Evolutionary conservation across 768 basidiomycete genomes (phyloP).

Genomic region (Lactifluus subvellereus): DNA sequence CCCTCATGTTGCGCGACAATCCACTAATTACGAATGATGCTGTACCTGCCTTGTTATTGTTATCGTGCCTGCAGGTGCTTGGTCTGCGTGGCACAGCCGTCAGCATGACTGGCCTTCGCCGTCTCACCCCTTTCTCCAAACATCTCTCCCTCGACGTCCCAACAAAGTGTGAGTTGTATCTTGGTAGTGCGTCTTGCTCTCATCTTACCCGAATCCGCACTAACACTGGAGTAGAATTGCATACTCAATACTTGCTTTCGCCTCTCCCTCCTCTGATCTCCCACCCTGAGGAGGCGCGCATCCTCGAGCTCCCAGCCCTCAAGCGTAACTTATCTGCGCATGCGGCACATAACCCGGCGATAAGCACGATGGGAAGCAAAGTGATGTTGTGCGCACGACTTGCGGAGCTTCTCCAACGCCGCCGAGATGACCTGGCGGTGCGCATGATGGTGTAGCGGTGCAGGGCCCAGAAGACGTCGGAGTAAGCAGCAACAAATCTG

Average conservation of each 20-base stretch:
- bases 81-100: slow-evolving; percentile 49
- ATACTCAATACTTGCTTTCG: slow-evolving; percentile 43
- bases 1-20: slow-evolving; percentile 50
- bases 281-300: slow-evolving; percentile 36
- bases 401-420: slow-evolving; percentile 38
- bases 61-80: slow-evolving; percentile 44
- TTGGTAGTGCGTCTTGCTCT: slow-evolving; percentile 40
- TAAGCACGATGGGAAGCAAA: slow-evolving; percentile 43
- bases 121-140: slow-evolving; percentile 38
- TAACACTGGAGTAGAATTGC: slow-evolving; percentile 35
- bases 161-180: slow-evolving; percentile 44
- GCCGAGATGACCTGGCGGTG: slow-evolving; percentile 48
- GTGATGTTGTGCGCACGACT: slow-evolving; percentile 47
- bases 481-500: not conserved
- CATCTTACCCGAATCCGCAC: not conserved
- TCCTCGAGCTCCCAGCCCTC: slow-evolving; percentile 44
- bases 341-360: slow-evolving; percentile 40
- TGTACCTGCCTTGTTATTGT: slow-evolving; percentile 46
- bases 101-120: slow-evolving; percentile 53
- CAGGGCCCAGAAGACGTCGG: not conserved
- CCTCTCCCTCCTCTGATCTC: slow-evolving; percentile 46
- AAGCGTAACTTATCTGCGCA: slow-evolving; percentile 55
- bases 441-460: slow-evolving; percentile 36
- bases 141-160: slow-evolving; percentile 52
- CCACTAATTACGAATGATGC: slow-evolving; percentile 50